Conservation (phyloP, 495 filamentous ascomycete genomes). For the Xylaria nigripes region DNA sequence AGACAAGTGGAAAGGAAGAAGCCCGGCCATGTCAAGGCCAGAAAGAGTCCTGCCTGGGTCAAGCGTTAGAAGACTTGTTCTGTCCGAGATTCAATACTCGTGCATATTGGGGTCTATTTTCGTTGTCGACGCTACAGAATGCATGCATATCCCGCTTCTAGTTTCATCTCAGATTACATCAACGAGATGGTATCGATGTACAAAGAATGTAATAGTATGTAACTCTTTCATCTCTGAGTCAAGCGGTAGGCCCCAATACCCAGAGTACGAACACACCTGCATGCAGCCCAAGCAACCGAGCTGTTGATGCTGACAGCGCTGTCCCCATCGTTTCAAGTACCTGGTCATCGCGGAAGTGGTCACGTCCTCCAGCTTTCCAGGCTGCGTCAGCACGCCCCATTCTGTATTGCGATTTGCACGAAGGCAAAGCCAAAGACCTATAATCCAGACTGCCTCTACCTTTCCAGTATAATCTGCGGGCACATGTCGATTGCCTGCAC, state of each 20-base stretch:
- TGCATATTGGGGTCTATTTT: neutral
- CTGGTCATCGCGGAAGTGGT: conserved; percentile 1
- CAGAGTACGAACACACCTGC: neutral
- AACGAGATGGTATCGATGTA: conserved; percentile 15
- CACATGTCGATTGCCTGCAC: neutral
- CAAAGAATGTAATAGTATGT: conserved; percentile 25
- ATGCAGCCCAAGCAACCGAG: neutral
- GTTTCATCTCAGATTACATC: conserved; percentile 8
- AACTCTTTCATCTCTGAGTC: conserved; percentile 13
- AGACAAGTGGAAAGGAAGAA: conserved; percentile 97
- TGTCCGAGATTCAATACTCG: neutral
- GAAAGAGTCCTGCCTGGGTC: conserved; percentile 98
- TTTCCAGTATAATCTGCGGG: neutral
- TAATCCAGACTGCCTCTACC: neutral
- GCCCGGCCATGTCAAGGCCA: conserved; percentile 85
- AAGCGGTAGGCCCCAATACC: neutral
- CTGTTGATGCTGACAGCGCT: neutral
- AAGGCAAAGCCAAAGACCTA: neutral
- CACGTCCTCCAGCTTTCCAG: neutral
- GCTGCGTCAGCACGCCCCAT: neutral
- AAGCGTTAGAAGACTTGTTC: conserved; percentile 52
- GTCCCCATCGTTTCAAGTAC: neutral
- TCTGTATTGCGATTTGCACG: conserved; percentile 1
- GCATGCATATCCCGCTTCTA: conserved; percentile 4
- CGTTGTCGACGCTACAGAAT: neutral